A percentile compares a stretch with the other conserved stretches of the same genome.
These are phyloP conservation scores for Calcarisporium arbuscula DNA, from an alignment of 2,329 filamentous ascomycete genomes.

Conservation along the genomic window DNA sequence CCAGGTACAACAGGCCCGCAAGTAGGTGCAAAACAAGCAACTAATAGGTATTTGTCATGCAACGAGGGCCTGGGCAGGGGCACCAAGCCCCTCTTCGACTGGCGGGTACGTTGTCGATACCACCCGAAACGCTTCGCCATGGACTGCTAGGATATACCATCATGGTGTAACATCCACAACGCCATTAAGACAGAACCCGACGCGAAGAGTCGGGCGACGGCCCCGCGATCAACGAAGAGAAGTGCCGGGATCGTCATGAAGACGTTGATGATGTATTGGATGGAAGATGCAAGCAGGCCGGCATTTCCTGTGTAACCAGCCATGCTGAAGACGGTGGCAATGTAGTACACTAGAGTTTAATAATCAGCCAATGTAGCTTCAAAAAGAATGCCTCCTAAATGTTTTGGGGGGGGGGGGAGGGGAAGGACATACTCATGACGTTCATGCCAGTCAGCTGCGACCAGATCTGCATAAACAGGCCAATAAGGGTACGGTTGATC, in stretches of 20 bases:
- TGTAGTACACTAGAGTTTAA: constrained; percentile 51
- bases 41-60: constrained; percentile 61
- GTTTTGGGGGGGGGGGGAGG: too few relatives aligned
- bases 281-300: constrained; percentile 47
- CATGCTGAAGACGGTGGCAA: constrained; percentile 36
- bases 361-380: neutral
- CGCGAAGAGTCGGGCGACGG: constrained; percentile 63
- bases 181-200: constrained; percentile 62
- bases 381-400: too few relatives aligned
- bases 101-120: constrained; percentile 37
- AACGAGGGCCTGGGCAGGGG: constrained; percentile 55
- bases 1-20: constrained; percentile 45
- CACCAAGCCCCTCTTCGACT: constrained; percentile 40
- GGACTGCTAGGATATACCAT: constrained; percentile 42
- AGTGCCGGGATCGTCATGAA: constrained; percentile 71
- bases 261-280: constrained; percentile 69
- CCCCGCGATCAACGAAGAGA: constrained; percentile 69
- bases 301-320: constrained; percentile 36
- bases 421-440: constrained; percentile 43
- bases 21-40: constrained; percentile 41
- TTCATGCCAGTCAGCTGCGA: constrained; percentile 52
- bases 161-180: constrained; percentile 50
- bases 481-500: constrained; percentile 45
- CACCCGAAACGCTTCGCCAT: constrained; percentile 35
- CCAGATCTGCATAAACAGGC: constrained; percentile 48